These are phyloP conservation scores for Coelastrella sp. DNA, from an alignment of 139 green algal species.

Conservation along the genomic window DNA sequence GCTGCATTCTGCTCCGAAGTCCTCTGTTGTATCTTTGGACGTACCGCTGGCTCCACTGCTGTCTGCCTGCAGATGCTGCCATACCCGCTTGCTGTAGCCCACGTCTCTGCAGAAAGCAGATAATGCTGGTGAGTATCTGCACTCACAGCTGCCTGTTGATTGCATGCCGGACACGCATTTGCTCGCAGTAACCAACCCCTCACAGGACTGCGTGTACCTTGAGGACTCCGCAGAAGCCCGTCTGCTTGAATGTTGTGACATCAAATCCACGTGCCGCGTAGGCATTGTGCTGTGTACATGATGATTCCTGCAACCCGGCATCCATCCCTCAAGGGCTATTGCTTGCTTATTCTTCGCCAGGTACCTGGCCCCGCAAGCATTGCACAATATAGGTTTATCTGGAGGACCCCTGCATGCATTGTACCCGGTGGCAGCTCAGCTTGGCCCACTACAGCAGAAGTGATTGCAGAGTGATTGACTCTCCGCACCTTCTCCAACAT, in stretches of 20 bases:
- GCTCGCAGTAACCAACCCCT: background rate
- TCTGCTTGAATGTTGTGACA: background rate
- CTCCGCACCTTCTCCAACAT: background rate
- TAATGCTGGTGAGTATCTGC: background rate
- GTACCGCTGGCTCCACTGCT: background rate
- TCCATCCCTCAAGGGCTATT: constrained; percentile 41
- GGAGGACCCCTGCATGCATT: constrained; percentile 28
- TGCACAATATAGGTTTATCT: constrained; percentile 58
- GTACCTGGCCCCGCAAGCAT: constrained; percentile 55
- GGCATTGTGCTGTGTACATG: background rate
- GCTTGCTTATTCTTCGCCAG: constrained; percentile 48
- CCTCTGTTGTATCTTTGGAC: background rate
- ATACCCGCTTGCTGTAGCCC: background rate
- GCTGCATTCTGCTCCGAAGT: background rate
- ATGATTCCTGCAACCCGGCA: constrained; percentile 8
- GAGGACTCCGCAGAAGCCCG: background rate
- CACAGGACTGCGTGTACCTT: background rate
- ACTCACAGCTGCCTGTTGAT: too few species aligned
- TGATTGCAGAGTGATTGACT: constrained; percentile 4
- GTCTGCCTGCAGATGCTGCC: background rate
- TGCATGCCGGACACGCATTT: too few species aligned
- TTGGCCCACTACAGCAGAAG: background rate
- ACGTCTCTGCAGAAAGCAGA: background rate
- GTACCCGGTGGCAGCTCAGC: background rate
- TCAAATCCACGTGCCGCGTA: background rate